Percentiles rank a stretch among this genome's conserved stretches.
Conservation (phyloP, 2,329 filamentous ascomycete species). For the Lithohypha guttulata region DNA sequence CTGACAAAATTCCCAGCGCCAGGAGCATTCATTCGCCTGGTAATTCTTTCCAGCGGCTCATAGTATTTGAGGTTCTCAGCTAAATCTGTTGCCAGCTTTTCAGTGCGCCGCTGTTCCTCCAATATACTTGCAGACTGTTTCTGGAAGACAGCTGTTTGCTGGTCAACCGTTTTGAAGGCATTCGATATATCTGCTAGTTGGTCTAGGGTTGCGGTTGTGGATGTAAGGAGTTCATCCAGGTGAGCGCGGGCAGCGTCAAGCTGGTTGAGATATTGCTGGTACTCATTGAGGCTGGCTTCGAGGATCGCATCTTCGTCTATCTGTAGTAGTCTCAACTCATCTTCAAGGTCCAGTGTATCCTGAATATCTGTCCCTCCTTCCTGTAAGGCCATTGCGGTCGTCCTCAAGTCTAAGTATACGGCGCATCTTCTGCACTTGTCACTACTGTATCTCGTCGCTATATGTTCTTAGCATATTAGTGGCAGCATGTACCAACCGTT, state of each 20-base stretch:
- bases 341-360: constrained; percentile 38
- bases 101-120: constrained; percentile 67
- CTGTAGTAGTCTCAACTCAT: constrained; percentile 48
- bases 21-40: constrained; percentile 79
- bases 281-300: constrained; percentile 74
- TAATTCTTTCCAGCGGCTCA: constrained; percentile 82
- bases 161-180: constrained; percentile 78
- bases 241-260: constrained; percentile 70
- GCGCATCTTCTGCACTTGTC: not conserved
- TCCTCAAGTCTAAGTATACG: not conserved
- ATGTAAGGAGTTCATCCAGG: constrained; percentile 64
- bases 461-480: too few species aligned
- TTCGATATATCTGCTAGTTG: constrained; percentile 69
- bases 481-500: too few species aligned
- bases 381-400: not conserved
- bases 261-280: constrained; percentile 73
- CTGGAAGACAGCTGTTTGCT: constrained; percentile 86
- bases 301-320: constrained; percentile 58
- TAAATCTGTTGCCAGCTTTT: constrained; percentile 70
- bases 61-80: constrained; percentile 91
- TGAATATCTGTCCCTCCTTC: constrained; percentile 10
- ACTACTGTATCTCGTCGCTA: too few species aligned
- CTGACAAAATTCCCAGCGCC: constrained; percentile 79
- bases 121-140: constrained; percentile 83
- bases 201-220: constrained; percentile 64